Percentiles rank a stretch among this genome's conserved stretches.
Evolutionary conservation across 2,329 filamentous ascomycete genomes (phyloP).

Genomic region (Corynespora cassiicola): DNA sequence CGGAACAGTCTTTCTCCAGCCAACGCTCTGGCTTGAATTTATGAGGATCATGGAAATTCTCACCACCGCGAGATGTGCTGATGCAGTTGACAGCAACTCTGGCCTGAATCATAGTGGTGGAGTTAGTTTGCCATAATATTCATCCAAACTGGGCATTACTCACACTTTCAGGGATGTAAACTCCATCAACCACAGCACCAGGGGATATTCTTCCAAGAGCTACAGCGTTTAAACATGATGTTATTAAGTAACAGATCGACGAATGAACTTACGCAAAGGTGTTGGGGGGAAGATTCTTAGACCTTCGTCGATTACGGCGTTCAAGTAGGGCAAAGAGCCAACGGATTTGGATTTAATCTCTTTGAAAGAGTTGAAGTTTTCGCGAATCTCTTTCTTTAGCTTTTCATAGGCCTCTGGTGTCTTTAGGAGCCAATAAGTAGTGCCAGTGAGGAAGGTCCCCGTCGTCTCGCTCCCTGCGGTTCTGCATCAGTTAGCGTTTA

Average conservation of each 20-base stretch:
- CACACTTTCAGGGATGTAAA: slow-evolving; percentile 20
- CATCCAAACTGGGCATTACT: slow-evolving; percentile 7
- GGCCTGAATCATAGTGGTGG: slow-evolving; percentile 11
- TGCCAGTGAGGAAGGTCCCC: slow-evolving; percentile 39
- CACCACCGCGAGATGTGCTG: background rate
- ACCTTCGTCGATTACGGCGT: slow-evolving; percentile 21
- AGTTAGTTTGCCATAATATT: background rate
- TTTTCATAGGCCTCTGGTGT: slow-evolving; percentile 14
- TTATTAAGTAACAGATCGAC: no score
- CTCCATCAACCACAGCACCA: slow-evolving; percentile 17
- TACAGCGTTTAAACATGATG: no score
- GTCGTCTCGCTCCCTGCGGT: slow-evolving; percentile 48
- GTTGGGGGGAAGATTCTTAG: slow-evolving; percentile 28
- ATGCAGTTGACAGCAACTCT: slow-evolving; percentile 23
- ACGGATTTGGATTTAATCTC: slow-evolving; percentile 22
- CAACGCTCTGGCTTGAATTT: slow-evolving; percentile 36
- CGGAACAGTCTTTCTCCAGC: slow-evolving; percentile 14
- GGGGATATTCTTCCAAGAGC: slow-evolving; percentile 14
- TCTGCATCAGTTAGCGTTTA: no score
- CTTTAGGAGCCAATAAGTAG: slow-evolving; percentile 32
- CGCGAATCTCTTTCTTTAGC: slow-evolving; percentile 23
- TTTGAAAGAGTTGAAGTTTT: slow-evolving; percentile 13
- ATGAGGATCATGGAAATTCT: slow-evolving; percentile 30
- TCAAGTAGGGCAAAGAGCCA: slow-evolving; percentile 18
- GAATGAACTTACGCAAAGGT: no score